phyloP scores from a whole-genome alignment of 2,329 filamentous ascomycete genomes.

The Ophiostoma angusticollis region DNA sequence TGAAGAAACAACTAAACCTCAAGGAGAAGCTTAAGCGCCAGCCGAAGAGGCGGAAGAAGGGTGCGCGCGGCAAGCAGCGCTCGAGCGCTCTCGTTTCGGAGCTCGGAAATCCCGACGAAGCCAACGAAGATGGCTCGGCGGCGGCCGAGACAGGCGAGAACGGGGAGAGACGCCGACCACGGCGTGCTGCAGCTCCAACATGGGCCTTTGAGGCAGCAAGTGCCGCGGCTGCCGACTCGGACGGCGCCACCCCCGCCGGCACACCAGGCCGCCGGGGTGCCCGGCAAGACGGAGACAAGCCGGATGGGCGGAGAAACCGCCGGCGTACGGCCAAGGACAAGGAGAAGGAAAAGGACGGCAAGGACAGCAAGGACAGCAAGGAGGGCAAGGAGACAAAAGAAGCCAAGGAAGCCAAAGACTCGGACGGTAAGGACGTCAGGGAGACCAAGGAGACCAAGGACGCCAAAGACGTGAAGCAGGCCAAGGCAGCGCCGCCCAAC shows the following conservation, averaged over 20 bases:
- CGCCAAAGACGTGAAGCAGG: constrained; percentile 20
- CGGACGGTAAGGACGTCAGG: constrained; percentile 16
- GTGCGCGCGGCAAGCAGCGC: constrained; percentile 42
- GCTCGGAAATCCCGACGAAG: constrained; percentile 46
- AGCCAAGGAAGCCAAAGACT: constrained; percentile 6
- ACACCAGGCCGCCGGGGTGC: constrained; percentile 42
- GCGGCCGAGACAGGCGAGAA: constrained; percentile 40
- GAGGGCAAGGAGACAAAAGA: constrained; percentile 19
- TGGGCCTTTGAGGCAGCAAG: constrained; percentile 49
- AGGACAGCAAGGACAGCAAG: constrained; percentile 21
- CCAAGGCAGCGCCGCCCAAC: constrained; percentile 24
- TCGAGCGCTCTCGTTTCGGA: constrained; percentile 55
- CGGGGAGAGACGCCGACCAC: constrained; percentile 46
- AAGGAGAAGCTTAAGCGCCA: constrained; percentile 62
- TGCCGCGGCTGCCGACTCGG: constrained; percentile 36
- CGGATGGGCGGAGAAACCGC: constrained; percentile 22
- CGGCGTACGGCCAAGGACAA: constrained; percentile 27
- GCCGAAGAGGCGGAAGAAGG: constrained; percentile 45
- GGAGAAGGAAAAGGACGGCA: constrained; percentile 21
- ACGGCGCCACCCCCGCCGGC: constrained; percentile 43
- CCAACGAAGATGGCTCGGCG: constrained; percentile 38
- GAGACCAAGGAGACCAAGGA: constrained; percentile 26
- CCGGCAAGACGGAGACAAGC: constrained; percentile 12
- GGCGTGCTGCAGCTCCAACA: constrained; percentile 55
- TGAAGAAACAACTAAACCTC: constrained; percentile 61